Evolutionary conservation across 495 filamentous ascomycete species (phyloP).

Genomic region (Gamarada debralockiae): DNA sequence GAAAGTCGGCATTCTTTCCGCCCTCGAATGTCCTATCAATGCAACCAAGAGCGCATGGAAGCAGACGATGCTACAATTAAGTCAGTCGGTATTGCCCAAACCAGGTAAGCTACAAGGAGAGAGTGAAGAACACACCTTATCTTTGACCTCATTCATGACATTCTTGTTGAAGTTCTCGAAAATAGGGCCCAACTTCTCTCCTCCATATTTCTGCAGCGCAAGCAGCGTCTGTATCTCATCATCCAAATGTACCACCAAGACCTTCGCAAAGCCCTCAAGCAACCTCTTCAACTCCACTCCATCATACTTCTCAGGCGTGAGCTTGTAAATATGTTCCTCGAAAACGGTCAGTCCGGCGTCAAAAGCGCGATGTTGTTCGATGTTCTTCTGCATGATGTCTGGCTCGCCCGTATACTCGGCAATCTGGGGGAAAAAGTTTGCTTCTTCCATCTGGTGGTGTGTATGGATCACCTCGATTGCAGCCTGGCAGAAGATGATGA

Average conservation of each 20-base stretch:
- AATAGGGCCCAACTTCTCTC: slow-evolving; percentile 1
- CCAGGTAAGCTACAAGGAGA: background rate
- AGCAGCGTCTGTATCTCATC: slow-evolving; percentile 36
- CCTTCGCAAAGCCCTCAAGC: slow-evolving; percentile 34
- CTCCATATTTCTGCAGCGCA: slow-evolving; percentile 20
- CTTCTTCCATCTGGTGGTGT: slow-evolving; percentile 29
- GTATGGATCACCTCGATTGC: slow-evolving; percentile 28
- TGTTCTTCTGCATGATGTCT: slow-evolving; percentile 18
- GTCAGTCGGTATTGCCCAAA: slow-evolving; percentile 1
- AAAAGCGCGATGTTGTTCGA: slow-evolving; percentile 29
- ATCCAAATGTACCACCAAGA: slow-evolving; percentile 32
- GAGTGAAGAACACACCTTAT: slow-evolving; percentile 3
- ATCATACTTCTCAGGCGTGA: slow-evolving; percentile 18
- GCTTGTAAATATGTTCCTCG: background rate
- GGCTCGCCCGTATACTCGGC: slow-evolving; percentile 22
- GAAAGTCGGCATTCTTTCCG: slow-evolving; percentile 7
- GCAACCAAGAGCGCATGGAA: slow-evolving; percentile 4
- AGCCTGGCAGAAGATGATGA: slow-evolving; percentile 33
- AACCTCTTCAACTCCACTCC: slow-evolving; percentile 29
- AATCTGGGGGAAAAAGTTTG: slow-evolving; percentile 29
- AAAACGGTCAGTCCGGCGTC: slow-evolving; percentile 25
- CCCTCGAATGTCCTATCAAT: slow-evolving; percentile 15
- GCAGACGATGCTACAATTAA: slow-evolving; percentile 1
- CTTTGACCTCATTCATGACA: background rate
- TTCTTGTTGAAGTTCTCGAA: slow-evolving; percentile 36